Base-by-base conservation (phyloP, 2,329 filamentous ascomycete genomes). In the Fusarium sambucinum region DNA sequence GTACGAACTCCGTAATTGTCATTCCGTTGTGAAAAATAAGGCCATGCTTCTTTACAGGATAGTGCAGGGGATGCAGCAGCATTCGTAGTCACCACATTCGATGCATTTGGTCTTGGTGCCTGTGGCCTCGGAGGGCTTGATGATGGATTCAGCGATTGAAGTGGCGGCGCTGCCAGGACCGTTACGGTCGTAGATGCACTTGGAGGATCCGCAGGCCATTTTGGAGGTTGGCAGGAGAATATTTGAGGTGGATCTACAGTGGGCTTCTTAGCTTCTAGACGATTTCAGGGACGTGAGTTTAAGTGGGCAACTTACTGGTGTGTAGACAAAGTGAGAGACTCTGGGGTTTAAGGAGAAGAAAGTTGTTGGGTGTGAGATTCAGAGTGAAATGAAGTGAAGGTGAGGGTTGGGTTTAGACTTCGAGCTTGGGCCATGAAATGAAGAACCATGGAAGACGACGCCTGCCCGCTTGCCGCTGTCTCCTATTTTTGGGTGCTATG, bases 61-160 rank as follows among this genome's bases (percentile, higher is more conserved):
- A 11, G 78, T 80, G 66, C 85, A 87, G 23, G 83, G 84, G 60
- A 87, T 85, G 73, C 85, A 87, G 75, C 85, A 87, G 74, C 85
- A 87, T 51, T 85, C 73, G 57, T 72, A 74, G 69, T 74, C 73
- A 40, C 73, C 73, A 40, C 73, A 74, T 47, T 74, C 73, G 32
- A 74, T 74, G 60, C 73, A 74, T 38, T 69, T 71, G 16, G 72
- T 74, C 64, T 73, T 74, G 30, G 72, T 73, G 41, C 73, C 81
- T 3, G 82, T 83, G 74, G 80, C 80, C 47, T 80, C 80, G 23
- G 78, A 80, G 10, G 83, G 81, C 78, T 86, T 87, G 69, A 86
- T 73, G 72, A 87, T 84, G 70, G 77, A 82, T 67, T 82, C 81
- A 63, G 83, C 80, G 52, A 83, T 84, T 44, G 83, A 84, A 2